A percentile compares a stretch with the other conserved stretches of the same genome.
phyloP scores from a whole-genome alignment of 441 rosid genomes.

The Euphorbia schlechtendalii region DNA sequence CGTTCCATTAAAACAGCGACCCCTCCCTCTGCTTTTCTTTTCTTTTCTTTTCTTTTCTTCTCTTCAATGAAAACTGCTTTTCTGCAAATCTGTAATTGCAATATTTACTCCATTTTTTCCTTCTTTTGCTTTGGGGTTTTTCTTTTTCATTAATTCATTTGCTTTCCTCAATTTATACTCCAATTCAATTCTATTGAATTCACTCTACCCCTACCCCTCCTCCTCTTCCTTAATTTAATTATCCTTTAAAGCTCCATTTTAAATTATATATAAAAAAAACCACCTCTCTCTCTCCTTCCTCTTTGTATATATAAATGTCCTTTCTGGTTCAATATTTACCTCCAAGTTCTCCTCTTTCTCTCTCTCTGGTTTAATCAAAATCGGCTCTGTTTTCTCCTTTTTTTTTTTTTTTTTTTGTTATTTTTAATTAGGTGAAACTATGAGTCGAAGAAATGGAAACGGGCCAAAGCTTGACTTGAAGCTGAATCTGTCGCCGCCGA shows the following conservation, averaged over 20 bases:
- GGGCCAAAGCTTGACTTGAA: slow-evolving; percentile 72
- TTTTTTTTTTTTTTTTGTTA: slow-evolving; percentile 3
- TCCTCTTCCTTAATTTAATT: slow-evolving; percentile 73
- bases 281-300: slow-evolving; percentile 36
- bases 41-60: slow-evolving; percentile 16
- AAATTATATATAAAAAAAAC: no score
- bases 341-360: slow-evolving; percentile 14
- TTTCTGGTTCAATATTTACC: slow-evolving; percentile 32
- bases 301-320: slow-evolving; percentile 50
- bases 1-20: slow-evolving; percentile 25
- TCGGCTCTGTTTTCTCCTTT: slow-evolving; percentile 2
- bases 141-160: slow-evolving; percentile 43
- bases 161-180: slow-evolving; percentile 62
- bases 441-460: slow-evolving; percentile 63
- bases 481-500: slow-evolving; percentile 83
- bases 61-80: slow-evolving; percentile 29
- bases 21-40: background rate
- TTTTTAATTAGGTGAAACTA: no score
- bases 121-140: slow-evolving; percentile 39
- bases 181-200: slow-evolving; percentile 23
- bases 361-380: background rate
- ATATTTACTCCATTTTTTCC: slow-evolving; percentile 30
- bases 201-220: slow-evolving; percentile 40
- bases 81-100: slow-evolving; percentile 29
- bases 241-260: slow-evolving; percentile 54